Conservation (phyloP, 352 stramenopile genomes). For the Detonula confervacea region DNA sequence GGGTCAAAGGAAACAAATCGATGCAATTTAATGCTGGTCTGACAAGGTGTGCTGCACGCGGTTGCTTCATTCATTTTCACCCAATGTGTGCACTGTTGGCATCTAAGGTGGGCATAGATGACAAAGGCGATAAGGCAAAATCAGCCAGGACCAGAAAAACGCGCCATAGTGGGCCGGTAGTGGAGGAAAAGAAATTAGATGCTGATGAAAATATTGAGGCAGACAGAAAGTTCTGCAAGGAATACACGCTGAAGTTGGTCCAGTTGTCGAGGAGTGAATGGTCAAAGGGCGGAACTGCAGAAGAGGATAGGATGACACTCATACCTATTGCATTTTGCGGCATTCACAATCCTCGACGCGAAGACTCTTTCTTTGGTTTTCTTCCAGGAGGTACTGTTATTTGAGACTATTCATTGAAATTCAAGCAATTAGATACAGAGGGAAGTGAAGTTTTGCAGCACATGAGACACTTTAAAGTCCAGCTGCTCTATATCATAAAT, state of each 20-base stretch:
- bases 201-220: conserved; percentile 32
- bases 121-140: conserved; percentile 29
- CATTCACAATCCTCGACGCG: conserved; percentile 73
- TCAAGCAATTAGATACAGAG: not conserved
- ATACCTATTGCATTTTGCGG: conserved; percentile 80
- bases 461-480: conserved; percentile 30
- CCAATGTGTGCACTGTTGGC: conserved; percentile 79
- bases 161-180: conserved; percentile 30
- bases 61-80: conserved; percentile 78
- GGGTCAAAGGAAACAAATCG: conserved; percentile 18
- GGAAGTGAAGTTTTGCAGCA: not conserved
- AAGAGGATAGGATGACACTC: conserved; percentile 20
- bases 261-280: conserved; percentile 27
- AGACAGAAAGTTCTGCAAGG: conserved; percentile 66
- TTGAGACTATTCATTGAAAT: conserved; percentile 7
- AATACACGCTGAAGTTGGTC: conserved; percentile 67
- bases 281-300: not conserved
- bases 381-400: conserved; percentile 51
- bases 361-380: conserved; percentile 59
- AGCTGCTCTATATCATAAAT: no score
- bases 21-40: conserved; percentile 19
- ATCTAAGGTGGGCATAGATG: conserved; percentile 45
- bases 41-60: conserved; percentile 69
- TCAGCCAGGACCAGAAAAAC: conserved; percentile 39
- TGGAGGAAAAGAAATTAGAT: conserved; percentile 36